These are phyloP conservation scores for Fistulinella staudtii DNA, from an alignment of 1,284 basidiomycete genomes.

Conservation along the genomic window DNA sequence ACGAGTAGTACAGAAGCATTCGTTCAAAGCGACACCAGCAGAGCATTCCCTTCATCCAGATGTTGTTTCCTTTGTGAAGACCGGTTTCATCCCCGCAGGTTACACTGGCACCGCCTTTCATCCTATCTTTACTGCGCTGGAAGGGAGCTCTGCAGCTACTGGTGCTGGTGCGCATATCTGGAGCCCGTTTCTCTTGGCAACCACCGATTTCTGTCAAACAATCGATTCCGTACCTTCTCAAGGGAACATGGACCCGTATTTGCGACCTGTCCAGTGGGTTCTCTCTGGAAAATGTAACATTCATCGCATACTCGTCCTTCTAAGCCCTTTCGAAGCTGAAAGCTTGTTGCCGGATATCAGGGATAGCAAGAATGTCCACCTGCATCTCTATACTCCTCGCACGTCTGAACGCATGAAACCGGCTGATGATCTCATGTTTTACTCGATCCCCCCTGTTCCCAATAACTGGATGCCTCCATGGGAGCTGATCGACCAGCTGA, in stretches of 20 bases:
- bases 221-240: neutral
- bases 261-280: neutral
- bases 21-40: neutral
- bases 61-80: neutral
- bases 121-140: neutral
- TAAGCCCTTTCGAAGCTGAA: neutral
- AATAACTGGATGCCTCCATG: neutral
- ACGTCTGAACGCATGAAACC: neutral
- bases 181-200: neutral
- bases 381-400: neutral
- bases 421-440: neutral
- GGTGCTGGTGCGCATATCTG: neutral
- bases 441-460: neutral
- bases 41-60: neutral
- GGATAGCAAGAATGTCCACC: neutral
- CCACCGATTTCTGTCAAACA: neutral
- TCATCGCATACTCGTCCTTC: neutral
- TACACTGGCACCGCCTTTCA: neutral
- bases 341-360: neutral
- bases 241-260: neutral
- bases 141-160: neutral
- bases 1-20: constrained; percentile 2
- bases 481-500: neutral
- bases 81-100: neutral
- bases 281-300: neutral